These are phyloP conservation scores for Hymenotorrendiella dingleyae DNA, from an alignment of 2,329 filamentous ascomycete species.

Conservation along the genomic window DNA sequence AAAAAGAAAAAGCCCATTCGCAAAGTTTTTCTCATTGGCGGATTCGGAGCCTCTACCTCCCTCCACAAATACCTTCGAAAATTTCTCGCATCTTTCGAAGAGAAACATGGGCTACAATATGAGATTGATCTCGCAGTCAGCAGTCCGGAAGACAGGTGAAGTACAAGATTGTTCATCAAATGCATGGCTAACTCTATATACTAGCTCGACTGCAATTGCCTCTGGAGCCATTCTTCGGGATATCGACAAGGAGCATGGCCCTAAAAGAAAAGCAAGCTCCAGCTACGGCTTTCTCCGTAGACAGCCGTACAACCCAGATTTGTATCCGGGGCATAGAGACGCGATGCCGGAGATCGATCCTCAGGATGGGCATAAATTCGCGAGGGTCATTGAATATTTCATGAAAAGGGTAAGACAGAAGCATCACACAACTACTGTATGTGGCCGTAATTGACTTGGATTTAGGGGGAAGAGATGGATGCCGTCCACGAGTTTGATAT, in stretches of 20 bases:
- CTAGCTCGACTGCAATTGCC: not conserved
- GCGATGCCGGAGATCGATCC: not conserved
- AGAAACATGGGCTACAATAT: not conserved
- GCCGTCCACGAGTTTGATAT: not conserved
- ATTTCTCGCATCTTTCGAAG: conserved; percentile 2
- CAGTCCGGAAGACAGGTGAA: not conserved
- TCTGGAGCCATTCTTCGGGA: conserved; percentile 2
- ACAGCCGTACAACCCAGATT: not conserved
- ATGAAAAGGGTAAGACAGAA: too few species aligned
- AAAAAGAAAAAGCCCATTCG: not conserved
- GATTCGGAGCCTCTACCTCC: conserved; percentile 19
- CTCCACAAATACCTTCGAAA: conserved; percentile 10
- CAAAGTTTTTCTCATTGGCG: conserved; percentile 23
- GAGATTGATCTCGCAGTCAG: not conserved
- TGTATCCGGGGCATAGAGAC: not conserved
- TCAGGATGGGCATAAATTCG: not conserved
- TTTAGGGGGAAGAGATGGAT: not conserved
- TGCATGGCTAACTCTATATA: not conserved
- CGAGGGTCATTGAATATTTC: too few species aligned
- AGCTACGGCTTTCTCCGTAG: conserved; percentile 7
- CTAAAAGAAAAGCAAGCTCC: not conserved
- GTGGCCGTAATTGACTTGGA: not conserved
- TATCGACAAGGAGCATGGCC: conserved; percentile 5
- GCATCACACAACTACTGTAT: not conserved
- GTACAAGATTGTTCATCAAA: not conserved